Percentiles rank a stretch among this genome's conserved stretches.
Evolutionary conservation across 768 basidiomycete genomes (phyloP).

Genomic region (Leccinum olivaceopallidum): DNA sequence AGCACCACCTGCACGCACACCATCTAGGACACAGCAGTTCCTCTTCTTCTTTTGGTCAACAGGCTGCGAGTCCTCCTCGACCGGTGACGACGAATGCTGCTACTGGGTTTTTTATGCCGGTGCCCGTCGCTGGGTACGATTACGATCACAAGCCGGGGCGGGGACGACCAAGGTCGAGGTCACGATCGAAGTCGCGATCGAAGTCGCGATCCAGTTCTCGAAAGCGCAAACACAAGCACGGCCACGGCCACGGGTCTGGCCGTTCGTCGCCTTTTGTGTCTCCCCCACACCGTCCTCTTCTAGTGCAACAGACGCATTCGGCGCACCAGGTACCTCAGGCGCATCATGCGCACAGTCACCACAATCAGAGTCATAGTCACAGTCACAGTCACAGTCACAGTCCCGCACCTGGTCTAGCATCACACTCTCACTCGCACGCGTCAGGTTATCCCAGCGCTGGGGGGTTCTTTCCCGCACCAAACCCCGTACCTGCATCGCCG

Average conservation of each 20-base stretch:
- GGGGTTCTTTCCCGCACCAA: background rate
- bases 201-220: background rate
- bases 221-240: background rate
- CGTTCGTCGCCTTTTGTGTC: conserved; percentile 9
- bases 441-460: background rate
- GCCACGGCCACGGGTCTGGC: conserved; percentile 8
- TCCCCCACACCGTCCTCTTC: background rate
- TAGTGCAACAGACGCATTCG: background rate
- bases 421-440: background rate
- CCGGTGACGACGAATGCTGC: background rate
- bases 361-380: background rate
- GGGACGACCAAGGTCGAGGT: background rate
- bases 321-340: background rate
- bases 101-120: background rate
- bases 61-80: background rate
- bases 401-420: background rate
- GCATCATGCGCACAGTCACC: background rate
- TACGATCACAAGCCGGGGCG: background rate
- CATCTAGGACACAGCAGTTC: background rate
- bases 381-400: background rate
- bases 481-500: background rate
- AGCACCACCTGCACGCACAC: background rate
- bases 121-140: background rate
- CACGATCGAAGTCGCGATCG: background rate
- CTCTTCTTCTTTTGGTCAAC: background rate